These are phyloP conservation scores for Colletotrichum lentis DNA, from an alignment of 2,329 filamentous ascomycete species.

Conservation along the genomic window DNA sequence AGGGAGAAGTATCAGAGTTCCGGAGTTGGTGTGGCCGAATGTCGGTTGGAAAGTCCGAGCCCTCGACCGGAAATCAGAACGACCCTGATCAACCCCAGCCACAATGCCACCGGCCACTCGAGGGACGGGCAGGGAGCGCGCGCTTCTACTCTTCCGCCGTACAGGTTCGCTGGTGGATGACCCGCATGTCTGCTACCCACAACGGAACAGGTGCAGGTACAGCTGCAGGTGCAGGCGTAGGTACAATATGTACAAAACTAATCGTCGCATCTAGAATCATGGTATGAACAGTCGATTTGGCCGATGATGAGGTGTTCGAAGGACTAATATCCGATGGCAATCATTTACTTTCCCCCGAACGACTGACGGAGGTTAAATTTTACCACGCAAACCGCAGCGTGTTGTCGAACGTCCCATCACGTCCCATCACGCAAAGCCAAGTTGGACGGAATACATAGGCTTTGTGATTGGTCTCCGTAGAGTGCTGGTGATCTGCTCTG, in stretches of 20 bases:
- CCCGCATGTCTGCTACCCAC: slow-evolving; percentile 3
- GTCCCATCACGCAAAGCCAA: not conserved
- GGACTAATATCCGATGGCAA: not conserved
- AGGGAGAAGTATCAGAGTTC: slow-evolving; percentile 21
- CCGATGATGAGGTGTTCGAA: not conserved
- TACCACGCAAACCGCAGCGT: not conserved
- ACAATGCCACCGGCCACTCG: slow-evolving; percentile 2
- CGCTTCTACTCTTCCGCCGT: not conserved
- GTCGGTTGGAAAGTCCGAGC: slow-evolving; percentile 30
- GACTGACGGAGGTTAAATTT: not conserved
- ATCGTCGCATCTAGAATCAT: not conserved
- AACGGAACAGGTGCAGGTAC: not conserved
- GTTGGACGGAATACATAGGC: not conserved
- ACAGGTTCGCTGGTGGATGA: slow-evolving; percentile 2
- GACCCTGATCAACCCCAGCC: slow-evolving; percentile 6
- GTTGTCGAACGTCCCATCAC: too few species aligned
- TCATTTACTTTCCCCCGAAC: not conserved
- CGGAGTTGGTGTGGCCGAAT: slow-evolving; percentile 35
- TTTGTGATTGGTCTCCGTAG: too few species aligned
- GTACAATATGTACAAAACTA: not conserved
- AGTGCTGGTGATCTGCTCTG: not conserved
- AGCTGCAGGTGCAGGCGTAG: not conserved
- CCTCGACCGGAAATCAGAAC: slow-evolving; percentile 13
- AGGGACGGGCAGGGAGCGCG: not conserved
- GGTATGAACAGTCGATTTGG: too few species aligned